phyloP scores from a whole-genome alignment of 345 rosid genomes.

The Syzygium grande region DNA sequence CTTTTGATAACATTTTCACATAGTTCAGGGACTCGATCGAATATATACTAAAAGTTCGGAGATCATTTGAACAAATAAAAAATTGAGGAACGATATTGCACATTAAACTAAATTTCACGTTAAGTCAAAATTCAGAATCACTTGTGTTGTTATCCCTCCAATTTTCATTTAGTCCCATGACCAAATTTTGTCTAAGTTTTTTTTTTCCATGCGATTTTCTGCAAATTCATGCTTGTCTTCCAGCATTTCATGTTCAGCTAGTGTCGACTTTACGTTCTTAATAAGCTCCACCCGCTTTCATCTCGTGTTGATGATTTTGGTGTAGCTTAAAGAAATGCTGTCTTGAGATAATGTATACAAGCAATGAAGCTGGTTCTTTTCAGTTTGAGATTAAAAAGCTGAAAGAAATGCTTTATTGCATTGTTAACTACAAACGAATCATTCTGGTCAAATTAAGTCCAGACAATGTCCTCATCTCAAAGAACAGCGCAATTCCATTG shows the following conservation, averaged over 20 bases:
- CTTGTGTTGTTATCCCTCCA: no score
- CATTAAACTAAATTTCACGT: no score
- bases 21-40: no score
- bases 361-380: not conserved
- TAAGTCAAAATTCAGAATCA: no score
- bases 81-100: no score
- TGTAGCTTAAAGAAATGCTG: not conserved
- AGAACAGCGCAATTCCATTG: accelerated
- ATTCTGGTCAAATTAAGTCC: no score
- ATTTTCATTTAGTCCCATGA: not conserved
- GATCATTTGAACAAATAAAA: no score
- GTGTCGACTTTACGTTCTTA: not conserved
- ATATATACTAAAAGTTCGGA: no score
- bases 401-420: not conserved
- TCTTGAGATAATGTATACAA: not conserved
- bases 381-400: not conserved
- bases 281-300: not conserved
- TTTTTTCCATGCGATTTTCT: not conserved
- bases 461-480: not conserved
- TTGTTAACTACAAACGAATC: not conserved
- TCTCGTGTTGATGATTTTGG: not conserved
- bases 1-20: no score
- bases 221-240: not conserved
- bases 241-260: not conserved
- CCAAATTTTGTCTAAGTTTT: not conserved